phyloP scores from a whole-genome alignment of 1,284 basidiomycete genomes.

The Filobasidium uniguttulatum region DNA sequence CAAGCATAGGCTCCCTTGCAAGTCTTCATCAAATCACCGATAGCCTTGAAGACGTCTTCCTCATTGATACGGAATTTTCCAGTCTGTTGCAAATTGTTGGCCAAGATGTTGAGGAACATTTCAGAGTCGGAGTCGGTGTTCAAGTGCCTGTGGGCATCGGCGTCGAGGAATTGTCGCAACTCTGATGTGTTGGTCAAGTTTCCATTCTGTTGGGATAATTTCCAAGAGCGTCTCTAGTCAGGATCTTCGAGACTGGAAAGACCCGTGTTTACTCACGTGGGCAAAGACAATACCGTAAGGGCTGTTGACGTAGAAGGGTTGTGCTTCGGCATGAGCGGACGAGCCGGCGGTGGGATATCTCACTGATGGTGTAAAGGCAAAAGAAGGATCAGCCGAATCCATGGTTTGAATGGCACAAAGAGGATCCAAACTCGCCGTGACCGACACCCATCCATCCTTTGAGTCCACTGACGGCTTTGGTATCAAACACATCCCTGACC shows the following conservation, averaged over 20 bases:
- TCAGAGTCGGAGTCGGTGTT: conserved; percentile 99
- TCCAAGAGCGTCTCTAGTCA: too few relatives aligned
- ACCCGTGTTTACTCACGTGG: conserved; percentile 51
- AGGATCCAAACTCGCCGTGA: conserved; percentile 53
- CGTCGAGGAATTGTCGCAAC: conserved; percentile 84
- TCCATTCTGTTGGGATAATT: conserved; percentile 63
- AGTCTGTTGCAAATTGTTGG: conserved; percentile 92
- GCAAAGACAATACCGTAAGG: conserved; percentile 97
- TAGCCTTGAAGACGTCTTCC: conserved; percentile 95
- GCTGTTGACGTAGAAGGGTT: conserved; percentile 99
- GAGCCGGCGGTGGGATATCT: conserved; percentile 96
- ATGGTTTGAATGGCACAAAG: neutral
- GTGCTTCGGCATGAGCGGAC: conserved; percentile 93
- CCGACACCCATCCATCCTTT: conserved; percentile 95
- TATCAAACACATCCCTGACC: conserved; percentile 96
- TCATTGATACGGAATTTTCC: conserved; percentile 99
- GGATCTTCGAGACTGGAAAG: neutral
- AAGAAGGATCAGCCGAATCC: neutral
- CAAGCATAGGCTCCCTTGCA: conserved; percentile 91
- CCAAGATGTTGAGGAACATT: conserved; percentile 91
- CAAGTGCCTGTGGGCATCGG: conserved; percentile 93
- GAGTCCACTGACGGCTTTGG: conserved; percentile 58
- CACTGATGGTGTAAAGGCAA: conserved; percentile 43
- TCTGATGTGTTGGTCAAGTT: conserved; percentile 89
- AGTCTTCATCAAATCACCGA: conserved; percentile 75